Percentiles rank a stretch among this genome's conserved stretches.
These are phyloP conservation scores for Sarcodon aspratus DNA, from an alignment of 768 basidiomycete species.

Conservation along the genomic window DNA sequence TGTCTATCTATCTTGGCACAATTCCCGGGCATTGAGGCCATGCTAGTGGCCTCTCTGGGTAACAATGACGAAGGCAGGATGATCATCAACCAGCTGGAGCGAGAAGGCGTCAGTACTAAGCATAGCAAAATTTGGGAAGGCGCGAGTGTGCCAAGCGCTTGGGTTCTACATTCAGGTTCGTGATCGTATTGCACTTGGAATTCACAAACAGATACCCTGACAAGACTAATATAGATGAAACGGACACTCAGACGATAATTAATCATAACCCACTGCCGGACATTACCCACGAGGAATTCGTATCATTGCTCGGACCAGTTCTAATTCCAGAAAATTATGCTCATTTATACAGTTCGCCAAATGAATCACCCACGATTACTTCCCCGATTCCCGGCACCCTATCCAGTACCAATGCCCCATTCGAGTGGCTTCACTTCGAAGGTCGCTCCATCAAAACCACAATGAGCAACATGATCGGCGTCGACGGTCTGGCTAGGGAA, in stretches of 20 bases:
- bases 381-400: constrained; percentile 11
- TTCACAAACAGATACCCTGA: not conserved
- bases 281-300: constrained; percentile 79
- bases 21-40: constrained; percentile 52
- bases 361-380: constrained; percentile 6
- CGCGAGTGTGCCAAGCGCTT: constrained; percentile 68
- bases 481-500: constrained; percentile 76
- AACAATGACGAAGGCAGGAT: constrained; percentile 58
- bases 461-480: constrained; percentile 61
- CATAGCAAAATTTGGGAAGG: constrained; percentile 68
- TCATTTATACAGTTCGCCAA: constrained; percentile 17
- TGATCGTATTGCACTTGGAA: not conserved
- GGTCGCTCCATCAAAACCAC: constrained; percentile 75
- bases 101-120: constrained; percentile 54
- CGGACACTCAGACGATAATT: constrained; percentile 55
- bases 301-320: constrained; percentile 67
- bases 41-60: constrained; percentile 64
- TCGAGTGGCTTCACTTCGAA: constrained; percentile 84
- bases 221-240: constrained; percentile 30
- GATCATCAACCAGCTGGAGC: constrained; percentile 53
- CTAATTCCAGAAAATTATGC: constrained; percentile 72
- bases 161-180: constrained; percentile 68
- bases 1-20: constrained; percentile 65
- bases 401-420: constrained; percentile 59
- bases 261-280: constrained; percentile 86